These are phyloP conservation scores for Mrakia hoshinonis DNA, from an alignment of 768 basidiomycete genomes.

Conservation along the genomic window DNA sequence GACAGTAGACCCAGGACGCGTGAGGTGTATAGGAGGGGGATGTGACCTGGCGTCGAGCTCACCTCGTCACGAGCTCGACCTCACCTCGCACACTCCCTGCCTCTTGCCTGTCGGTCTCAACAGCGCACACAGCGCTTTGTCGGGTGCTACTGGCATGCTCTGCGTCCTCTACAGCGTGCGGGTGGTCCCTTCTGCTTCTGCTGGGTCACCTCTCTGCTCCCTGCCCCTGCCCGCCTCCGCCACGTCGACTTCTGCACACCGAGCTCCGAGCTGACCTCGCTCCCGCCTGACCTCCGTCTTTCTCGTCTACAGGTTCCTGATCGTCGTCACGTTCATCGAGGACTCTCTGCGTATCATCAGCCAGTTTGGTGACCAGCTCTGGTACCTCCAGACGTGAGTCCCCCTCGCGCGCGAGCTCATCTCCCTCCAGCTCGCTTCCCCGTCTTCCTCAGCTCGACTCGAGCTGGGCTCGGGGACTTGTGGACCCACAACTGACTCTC, in stretches of 20 bases:
- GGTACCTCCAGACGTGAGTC: conserved; percentile 90
- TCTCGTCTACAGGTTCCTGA: conserved; percentile 57
- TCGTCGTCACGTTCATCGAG: conserved; percentile 96
- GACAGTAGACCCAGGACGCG: too few relatives aligned
- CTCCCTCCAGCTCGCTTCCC: background rate
- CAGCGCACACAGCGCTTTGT: too few relatives aligned
- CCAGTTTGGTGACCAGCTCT: conserved; percentile 94
- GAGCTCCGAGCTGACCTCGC: background rate
- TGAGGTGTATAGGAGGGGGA: too few relatives aligned
- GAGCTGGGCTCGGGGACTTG: too few relatives aligned
- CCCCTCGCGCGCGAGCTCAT: conserved; percentile 10
- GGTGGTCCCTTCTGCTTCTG: background rate
- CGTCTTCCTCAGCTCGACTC: conserved; percentile 12
- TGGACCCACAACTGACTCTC: background rate
- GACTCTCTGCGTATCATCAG: conserved; percentile 87
- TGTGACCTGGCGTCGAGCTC: too few relatives aligned
- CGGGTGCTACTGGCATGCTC: too few relatives aligned
- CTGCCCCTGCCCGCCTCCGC: background rate
- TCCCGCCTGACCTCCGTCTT: background rate
- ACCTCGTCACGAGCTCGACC: conserved; percentile 3
- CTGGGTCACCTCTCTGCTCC: background rate
- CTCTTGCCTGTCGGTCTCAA: too few relatives aligned
- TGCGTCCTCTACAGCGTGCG: too few relatives aligned
- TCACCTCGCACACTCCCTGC: too few relatives aligned
- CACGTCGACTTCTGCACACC: background rate